Evolutionary conservation across 1,139 yeast species (phyloP).

Genomic region (Taphrina wiesneri): DNA sequence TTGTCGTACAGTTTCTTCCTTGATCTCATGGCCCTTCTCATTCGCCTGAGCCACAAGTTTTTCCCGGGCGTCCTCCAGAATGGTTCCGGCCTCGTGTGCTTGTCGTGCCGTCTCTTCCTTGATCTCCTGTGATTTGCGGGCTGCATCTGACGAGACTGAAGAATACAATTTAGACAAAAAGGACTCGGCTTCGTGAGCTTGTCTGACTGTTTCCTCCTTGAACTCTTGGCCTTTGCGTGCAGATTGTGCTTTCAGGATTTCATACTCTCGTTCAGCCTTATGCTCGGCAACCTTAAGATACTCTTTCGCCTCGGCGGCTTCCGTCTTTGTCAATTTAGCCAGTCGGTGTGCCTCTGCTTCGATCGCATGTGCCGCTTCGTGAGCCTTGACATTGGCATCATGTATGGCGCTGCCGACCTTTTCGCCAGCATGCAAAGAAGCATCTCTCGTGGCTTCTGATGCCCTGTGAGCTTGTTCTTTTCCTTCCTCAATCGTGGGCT

Average conservation of each 20-base stretch:
- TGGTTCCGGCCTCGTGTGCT: constrained; percentile 5
- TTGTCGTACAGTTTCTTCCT: constrained; percentile 6
- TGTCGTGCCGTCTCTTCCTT: constrained; percentile 19
- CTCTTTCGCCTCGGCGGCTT: constrained; percentile 17
- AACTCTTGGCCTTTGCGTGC: background rate
- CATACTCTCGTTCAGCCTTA: constrained; percentile 4
- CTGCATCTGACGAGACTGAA: background rate
- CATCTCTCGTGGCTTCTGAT: constrained; percentile 19
- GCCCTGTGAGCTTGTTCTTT: background rate
- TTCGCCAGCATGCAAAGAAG: constrained; percentile 11
- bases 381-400: constrained; percentile 10
- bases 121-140: constrained; percentile 4
- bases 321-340: background rate
- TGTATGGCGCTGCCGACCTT: constrained; percentile 4
- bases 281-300: constrained; percentile 14
- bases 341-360: constrained; percentile 8
- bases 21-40: background rate
- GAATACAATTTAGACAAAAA: background rate
- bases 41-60: background rate
- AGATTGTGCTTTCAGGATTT: constrained; percentile 1
- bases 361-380: constrained; percentile 6
- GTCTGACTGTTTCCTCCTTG: constrained; percentile 11
- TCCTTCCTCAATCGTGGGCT: constrained; percentile 22
- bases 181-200: constrained; percentile 2
- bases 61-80: background rate